phyloP scores from a whole-genome alignment of 2,329 filamentous ascomycete genomes.

The Aspergillus costaricaensis region DNA sequence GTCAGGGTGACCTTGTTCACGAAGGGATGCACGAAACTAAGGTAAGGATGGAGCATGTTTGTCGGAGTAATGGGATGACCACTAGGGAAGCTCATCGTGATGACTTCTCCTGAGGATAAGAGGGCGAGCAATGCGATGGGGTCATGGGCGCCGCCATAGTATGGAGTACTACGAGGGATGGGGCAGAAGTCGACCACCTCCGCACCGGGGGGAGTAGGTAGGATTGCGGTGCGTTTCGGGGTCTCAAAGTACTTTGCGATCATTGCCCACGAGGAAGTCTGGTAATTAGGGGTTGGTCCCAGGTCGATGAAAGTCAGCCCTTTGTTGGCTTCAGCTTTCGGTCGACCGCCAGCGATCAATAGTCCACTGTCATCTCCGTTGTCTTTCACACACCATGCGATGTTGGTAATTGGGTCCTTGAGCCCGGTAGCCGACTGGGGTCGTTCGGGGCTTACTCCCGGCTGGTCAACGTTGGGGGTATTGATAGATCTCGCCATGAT shows the following conservation, averaged over 20 bases:
- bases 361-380: conserved; percentile 93
- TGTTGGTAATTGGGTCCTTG: conserved; percentile 73
- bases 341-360: conserved; percentile 78
- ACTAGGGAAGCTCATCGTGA: conserved; percentile 88
- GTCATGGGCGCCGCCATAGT: conserved; percentile 85
- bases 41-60: conserved; percentile 84
- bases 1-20: conserved; percentile 72
- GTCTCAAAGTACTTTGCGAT: conserved; percentile 76
- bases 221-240: conserved; percentile 68
- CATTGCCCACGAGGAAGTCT: conserved; percentile 85
- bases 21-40: conserved; percentile 89
- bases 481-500: conserved; percentile 80
- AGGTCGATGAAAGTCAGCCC: conserved; percentile 88
- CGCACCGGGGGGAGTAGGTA: conserved; percentile 75
- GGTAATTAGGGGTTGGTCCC: conserved; percentile 83
- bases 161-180: conserved; percentile 78
- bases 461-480: conserved; percentile 71
- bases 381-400: conserved; percentile 91
- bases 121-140: conserved; percentile 81
- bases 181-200: conserved; percentile 79
- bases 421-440: conserved; percentile 52
- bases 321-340: conserved; percentile 66
- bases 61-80: conserved; percentile 89
- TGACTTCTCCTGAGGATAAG: conserved; percentile 81
- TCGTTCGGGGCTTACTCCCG: conserved; percentile 50